These are phyloP conservation scores for Alternaria novae-zelandiae DNA, from an alignment of 2,329 filamentous ascomycete genomes.

Conservation along the genomic window DNA sequence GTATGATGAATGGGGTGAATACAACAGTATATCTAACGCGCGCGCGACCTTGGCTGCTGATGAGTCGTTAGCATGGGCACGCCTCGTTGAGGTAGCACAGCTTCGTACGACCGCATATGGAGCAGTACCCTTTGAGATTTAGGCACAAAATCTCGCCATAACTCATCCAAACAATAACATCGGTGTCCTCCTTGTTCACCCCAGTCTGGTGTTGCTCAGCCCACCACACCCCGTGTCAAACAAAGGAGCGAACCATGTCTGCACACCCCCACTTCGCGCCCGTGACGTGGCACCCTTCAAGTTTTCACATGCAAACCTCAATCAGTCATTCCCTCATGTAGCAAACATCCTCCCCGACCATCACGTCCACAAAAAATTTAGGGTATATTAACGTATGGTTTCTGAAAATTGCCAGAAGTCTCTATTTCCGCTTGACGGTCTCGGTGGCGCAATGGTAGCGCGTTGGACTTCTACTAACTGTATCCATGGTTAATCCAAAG, in stretches of 20 bases:
- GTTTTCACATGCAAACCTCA: background rate
- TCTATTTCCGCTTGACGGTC: conserved; percentile 28
- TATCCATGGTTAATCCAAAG: conserved; percentile 31
- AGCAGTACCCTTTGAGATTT: background rate
- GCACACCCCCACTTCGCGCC: background rate
- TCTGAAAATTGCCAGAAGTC: conserved; percentile 24
- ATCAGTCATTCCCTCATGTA: background rate
- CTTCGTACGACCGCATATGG: no score
- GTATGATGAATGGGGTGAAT: no score
- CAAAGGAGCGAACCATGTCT: background rate
- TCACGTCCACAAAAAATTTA: background rate
- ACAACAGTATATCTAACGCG: background rate
- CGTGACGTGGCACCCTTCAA: background rate
- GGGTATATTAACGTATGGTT: background rate
- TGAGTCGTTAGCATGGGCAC: background rate
- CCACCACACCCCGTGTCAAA: background rate
- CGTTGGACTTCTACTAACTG: conserved; percentile 39
- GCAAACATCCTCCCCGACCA: background rate
- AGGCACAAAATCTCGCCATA: background rate
- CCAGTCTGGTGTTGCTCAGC: background rate
- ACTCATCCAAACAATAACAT: background rate
- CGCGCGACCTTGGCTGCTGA: background rate
- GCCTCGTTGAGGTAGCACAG: background rate
- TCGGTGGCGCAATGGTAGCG: conserved; percentile 45
- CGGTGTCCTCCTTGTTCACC: background rate